phyloP scores from a whole-genome alignment of 331 rosid species.

The Rosa hybrid region DNA sequence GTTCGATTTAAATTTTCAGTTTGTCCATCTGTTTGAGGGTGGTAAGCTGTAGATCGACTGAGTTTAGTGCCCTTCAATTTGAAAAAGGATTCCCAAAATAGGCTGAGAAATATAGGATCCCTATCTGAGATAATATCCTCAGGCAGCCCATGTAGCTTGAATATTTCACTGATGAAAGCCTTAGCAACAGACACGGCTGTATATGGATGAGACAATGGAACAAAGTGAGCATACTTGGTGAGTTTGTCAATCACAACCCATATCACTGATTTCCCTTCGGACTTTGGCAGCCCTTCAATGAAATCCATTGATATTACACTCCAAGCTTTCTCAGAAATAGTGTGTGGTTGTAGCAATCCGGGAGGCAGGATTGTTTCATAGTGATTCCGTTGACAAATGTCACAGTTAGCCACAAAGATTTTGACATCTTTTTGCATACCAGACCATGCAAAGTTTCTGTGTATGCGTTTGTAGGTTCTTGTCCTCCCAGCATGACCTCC shows the following conservation, averaged over 20 bases:
- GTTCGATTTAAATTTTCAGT: not conserved
- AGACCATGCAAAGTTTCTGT: too few relatives aligned
- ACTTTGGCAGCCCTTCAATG: not conserved
- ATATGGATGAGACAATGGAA: not conserved
- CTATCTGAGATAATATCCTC: not conserved
- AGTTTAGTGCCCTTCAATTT: not conserved
- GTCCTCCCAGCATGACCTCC: too few relatives aligned
- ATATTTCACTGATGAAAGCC: not conserved
- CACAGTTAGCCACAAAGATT: too few relatives aligned
- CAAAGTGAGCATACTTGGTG: not conserved
- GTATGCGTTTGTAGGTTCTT: too few relatives aligned
- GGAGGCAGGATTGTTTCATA: not conserved
- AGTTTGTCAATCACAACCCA: not conserved
- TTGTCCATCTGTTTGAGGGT: not conserved
- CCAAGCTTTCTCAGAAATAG: not conserved
- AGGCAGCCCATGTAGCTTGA: not conserved
- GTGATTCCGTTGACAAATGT: not conserved
- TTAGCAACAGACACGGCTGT: not conserved
- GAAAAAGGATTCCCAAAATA: not conserved
- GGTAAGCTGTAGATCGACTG: not conserved
- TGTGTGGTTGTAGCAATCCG: not conserved
- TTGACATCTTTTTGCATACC: too few relatives aligned
- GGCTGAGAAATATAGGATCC: not conserved
- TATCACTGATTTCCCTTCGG: not conserved
- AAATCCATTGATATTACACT: conserved; percentile 12